Evolutionary conservation across 2,329 filamentous ascomycete species (phyloP).

Genomic region (Neonectria coccinea): DNA sequence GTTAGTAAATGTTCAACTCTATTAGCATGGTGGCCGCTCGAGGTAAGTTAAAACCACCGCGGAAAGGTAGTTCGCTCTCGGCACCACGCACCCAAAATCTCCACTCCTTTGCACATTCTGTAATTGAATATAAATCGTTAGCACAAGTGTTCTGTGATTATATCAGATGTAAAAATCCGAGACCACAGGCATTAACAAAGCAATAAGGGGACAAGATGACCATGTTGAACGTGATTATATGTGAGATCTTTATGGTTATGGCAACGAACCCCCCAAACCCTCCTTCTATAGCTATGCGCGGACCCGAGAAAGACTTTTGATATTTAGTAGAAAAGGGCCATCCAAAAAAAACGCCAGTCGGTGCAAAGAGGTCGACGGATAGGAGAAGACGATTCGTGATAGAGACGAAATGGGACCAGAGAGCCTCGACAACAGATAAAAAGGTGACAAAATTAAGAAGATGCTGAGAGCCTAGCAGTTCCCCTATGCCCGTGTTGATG

Average conservation of each 20-base stretch:
- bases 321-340: constrained; percentile 38
- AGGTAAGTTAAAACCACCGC: neutral
- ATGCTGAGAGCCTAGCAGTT: constrained; percentile 35
- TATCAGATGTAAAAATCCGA: constrained; percentile 8
- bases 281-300: constrained; percentile 43
- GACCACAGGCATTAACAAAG: neutral
- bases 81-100: neutral
- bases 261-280: constrained; percentile 39
- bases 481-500: constrained; percentile 28
- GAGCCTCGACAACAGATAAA: constrained; percentile 32
- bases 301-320: constrained; percentile 44
- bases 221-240: constrained; percentile 36
- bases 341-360: constrained; percentile 45
- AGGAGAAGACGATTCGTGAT: constrained; percentile 30
- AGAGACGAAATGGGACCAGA: constrained; percentile 22
- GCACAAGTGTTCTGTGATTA: neutral
- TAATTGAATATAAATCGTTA: neutral
- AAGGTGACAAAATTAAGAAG: constrained; percentile 29
- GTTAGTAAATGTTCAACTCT: neutral
- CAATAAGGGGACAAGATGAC: constrained; percentile 8
- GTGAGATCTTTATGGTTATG: constrained; percentile 44
- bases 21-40: constrained; percentile 1
- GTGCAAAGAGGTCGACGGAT: constrained; percentile 39
- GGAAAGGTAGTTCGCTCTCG: neutral
- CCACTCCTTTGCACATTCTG: constrained; percentile 1